Base-by-base conservation (phyloP, 2,329 filamentous ascomycete genomes). In the Ascochyta lentis region DNA sequence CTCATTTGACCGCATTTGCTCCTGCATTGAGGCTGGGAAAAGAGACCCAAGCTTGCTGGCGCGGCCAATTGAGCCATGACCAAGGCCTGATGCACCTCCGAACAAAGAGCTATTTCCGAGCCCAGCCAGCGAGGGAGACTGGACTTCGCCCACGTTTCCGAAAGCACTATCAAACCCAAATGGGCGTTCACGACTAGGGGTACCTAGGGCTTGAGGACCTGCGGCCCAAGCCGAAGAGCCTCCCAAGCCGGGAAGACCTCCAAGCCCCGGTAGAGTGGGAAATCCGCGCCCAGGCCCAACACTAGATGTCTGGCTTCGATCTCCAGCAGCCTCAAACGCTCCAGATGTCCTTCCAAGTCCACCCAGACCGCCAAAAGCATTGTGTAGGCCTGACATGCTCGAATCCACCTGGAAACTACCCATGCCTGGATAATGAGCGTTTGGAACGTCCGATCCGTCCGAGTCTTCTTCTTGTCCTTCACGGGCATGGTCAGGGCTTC, bases 231-330 rank as follows among this genome's bases (percentile, higher is more conserved):
- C 81, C 16, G 83, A 78, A 49, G 86, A 80, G 78, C 88, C 89
- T 47, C 88, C 86, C 10, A 79, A 64, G 9, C 78, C 77, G 34
- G 76, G 76, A 47, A 90, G 78, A 54, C 84, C 81, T 54, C 84
- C 81, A 16, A 91, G 77, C 24, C 83, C 85, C 42, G 83, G 84
- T 6, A 91, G 72, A 10, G 80, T 77, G 12, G 87, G 81, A 62
- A 91, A 96, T 9, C 84, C 88, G 67, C 92, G 90, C 39, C 79
- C 78, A 24, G 90, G 86, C 12, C 91, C 90, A 16, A 89, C 90
- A 69, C 93, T 96, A 0, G 93, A 96, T 0, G 91, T 96, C 75
- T 96, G 92, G 72, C 93, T 97, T 19, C 94, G 89, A 72, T 98
- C 94, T 64, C 92, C 91, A 5, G 89, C 89, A 47, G 91, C 87